Evolutionary conservation across 1,139 yeast genomes (phyloP), one percentile per base, ranked within the genome.

Genomic region (Geotrichum aggregatum): DNA sequence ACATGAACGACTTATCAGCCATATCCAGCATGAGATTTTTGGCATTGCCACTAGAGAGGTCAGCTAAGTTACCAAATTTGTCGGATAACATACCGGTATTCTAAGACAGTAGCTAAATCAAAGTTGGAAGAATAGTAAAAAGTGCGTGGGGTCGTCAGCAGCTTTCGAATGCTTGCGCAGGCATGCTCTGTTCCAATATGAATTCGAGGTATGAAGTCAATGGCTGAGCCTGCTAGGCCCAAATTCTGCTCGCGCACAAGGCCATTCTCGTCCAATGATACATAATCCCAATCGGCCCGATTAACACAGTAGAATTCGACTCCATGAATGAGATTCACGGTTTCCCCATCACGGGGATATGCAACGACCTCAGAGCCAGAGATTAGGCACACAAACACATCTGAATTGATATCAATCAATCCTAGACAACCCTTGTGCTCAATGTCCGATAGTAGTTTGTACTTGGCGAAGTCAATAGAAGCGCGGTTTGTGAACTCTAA

Each of bases 111-210:
- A 0, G 98, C 92, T 59, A 92, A 71, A 69, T 94, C 98, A 68
- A 89, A 92, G 68, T 89, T 94, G 16, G 89, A 82, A 44, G 96
- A 87, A 70, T 84, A 94, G 68, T 88, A 92, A 66, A 92, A 94
- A 1, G 95, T 86, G 3, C 98, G 98, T 65, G 86, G 86, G 31
- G 85, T 78, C 49, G 43, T 50, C 50, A 94, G 71, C 47, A 94
- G 72, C 66, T 88, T 89, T 60, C 83, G 78, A 57, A 92, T 70
- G 54, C 84, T 92, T 49, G 76, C 77, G 64, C 98, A 91, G 0
- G 98, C 98, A 64, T 92, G 96, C 55, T 80, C 85, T 14, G 42
- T 63, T 39, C 56, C 63, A 38, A 63, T 67, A 56, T 56, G 59
- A 19, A 59, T 44, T 49, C 63, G 66, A 16, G 56, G 54, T 3